Evolutionary conservation across 2,329 filamentous ascomycete genomes (phyloP), one percentile per base, ranked within the genome.

Genomic region (Trichoderma simmonsii): DNA sequence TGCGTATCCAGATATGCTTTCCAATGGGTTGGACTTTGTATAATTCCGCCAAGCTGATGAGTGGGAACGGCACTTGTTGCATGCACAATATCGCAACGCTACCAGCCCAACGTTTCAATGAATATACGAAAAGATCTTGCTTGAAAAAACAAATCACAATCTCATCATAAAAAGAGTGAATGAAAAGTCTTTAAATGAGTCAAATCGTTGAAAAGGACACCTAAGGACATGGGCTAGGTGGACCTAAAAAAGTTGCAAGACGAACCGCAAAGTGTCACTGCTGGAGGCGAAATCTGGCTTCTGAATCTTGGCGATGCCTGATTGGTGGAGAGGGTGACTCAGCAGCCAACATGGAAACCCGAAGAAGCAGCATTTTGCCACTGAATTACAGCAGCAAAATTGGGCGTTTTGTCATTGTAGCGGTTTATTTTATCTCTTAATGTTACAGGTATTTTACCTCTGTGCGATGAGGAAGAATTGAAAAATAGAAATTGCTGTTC

Each of bases 181-280:
- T 43, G 32, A 24, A 57, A 32, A 36, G 28, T 21, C 39, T 61
- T 68, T 70, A 66, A 69, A 73, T 74, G 73, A 74, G 73, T 74
- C 66, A 71, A 72, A 8, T 26, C 39, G 7, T 4, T 51, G 39
- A 74, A 74, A 70, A 74, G 73, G 73, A 74, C 73, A 74, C 73
- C 39, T 74, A 68, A 71, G 61, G 68, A 43, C 11, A 59, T 64
- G 59, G 56, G 2, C 39, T 65, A 39, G 48, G 60, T 72, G 70
- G 70, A 72, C 54, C 70, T 72, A 36, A 28, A 69, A 11, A 18
- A 43, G 34, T 30, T 43, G 32, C 30, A 59, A 39, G 56, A 32
- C 54, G 48, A 65, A n/a, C 48, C 6, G 36, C 39, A 64, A n/a
- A 59, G 12, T 60, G 62, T 71, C 39, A 39, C 70, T 67, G 54